Conservation (phyloP, 495 filamentous ascomycete species). For the Penicillium psychrofluorescens region DNA sequence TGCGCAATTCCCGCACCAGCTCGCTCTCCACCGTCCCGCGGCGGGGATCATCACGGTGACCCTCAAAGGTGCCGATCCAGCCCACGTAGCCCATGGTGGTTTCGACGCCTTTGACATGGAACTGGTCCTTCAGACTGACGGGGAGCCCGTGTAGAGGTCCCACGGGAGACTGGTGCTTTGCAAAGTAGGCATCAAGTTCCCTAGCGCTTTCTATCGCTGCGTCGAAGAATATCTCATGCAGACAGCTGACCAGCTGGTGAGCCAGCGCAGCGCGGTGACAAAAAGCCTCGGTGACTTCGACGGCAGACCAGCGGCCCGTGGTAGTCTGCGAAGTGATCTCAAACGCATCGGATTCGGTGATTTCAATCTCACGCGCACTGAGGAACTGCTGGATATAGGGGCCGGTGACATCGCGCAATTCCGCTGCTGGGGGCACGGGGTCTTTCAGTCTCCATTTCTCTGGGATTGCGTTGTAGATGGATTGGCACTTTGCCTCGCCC, state of each 20-base stretch:
- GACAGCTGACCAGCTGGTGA: slow-evolving; percentile 51
- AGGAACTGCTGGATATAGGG: slow-evolving; percentile 52
- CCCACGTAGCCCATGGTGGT: slow-evolving; percentile 58
- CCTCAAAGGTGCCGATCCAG: slow-evolving; percentile 47
- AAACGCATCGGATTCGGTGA: slow-evolving; percentile 47
- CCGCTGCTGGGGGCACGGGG: slow-evolving; percentile 37
- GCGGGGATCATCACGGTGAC: slow-evolving; percentile 32
- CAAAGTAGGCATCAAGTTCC: slow-evolving; percentile 50
- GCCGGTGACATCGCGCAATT: slow-evolving; percentile 58
- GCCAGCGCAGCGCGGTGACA: slow-evolving; percentile 50
- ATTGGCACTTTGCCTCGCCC: slow-evolving; percentile 44
- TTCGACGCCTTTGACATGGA: slow-evolving; percentile 58
- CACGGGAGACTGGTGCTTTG: slow-evolving; percentile 35
- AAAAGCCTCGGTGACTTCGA: slow-evolving; percentile 48
- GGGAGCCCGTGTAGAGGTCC: slow-evolving; percentile 61
- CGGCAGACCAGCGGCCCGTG: slow-evolving; percentile 35
- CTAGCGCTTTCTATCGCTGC: slow-evolving; percentile 52
- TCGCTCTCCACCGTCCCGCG: slow-evolving; percentile 37
- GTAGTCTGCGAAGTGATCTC: slow-evolving; percentile 42
- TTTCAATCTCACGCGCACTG: slow-evolving; percentile 45
- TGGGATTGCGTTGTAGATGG: slow-evolving; percentile 49
- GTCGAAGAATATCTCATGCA: slow-evolving; percentile 59
- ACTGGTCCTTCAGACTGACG: slow-evolving; percentile 63
- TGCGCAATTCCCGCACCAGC: slow-evolving; percentile 45
- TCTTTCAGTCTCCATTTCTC: slow-evolving; percentile 46